Base-by-base conservation (phyloP, 1,284 basidiomycete genomes). In the Fomitopsis schrenkii region DNA sequence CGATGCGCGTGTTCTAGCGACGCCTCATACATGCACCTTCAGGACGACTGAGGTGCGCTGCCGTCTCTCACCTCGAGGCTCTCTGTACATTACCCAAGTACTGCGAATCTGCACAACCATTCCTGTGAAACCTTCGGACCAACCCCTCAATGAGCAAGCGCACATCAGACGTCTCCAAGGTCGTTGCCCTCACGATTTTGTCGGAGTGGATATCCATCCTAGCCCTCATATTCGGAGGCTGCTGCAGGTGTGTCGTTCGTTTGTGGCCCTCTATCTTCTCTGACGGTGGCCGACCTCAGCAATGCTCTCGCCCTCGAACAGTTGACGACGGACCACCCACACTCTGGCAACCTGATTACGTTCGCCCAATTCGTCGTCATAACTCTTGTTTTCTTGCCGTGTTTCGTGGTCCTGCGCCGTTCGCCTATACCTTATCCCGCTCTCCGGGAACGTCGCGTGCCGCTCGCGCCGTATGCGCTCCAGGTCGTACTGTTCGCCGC, bases 401-500 rank as follows among this genome's bases (percentile, higher is more conserved):
- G 76, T 45, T 86, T 91, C 69, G 61, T 90, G 41, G 72, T 66
- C 0, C 67, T 74, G 68, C 52, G 52, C n/a, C 52, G 19, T 17
- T 61, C 68, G 7, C 69, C 71, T 56, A 65, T 68, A 56, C 79
- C 76, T n/a, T 79, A 80, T 10, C 76, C 93, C 22, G 83, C 82
- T 65, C 79, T 80, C 19, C 33, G 52, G 28, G 33, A 22, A 22
- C 81, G 90, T 10, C 79, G 79, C 62, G 88, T 97, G 15, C 94
- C 95, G 0, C 71, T 98, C 22, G 73, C 76, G 14, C 79, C 89
- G 10, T 97, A 97, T 80, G 69, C 90, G 22, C 77, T 90, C 0
- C 95, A 97, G 75, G 95, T 97, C 52, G 79, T 81, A 1, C 79
- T 98, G 45, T 97, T 96, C 75, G 89, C 93, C 63, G 74, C 82